phyloP scores from a whole-genome alignment of 768 basidiomycete species.

The Pleurotus salmoneostramineus region DNA sequence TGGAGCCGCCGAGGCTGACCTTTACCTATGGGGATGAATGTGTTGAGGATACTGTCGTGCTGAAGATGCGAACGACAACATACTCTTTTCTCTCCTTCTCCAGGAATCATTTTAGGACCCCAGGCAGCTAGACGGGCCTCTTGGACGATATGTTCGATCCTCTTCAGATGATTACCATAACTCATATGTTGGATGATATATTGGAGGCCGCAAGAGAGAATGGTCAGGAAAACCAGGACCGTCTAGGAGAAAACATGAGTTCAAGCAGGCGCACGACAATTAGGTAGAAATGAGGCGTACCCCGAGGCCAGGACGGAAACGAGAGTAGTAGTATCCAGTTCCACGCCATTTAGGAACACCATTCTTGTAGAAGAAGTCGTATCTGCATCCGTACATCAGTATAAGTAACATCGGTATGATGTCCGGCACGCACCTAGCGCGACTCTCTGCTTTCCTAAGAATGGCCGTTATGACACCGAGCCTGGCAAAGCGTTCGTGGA shows the following conservation, averaged over 20 bases:
- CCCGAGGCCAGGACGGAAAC: conserved; percentile 90
- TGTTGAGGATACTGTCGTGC: neutral
- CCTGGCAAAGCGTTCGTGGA: conserved; percentile 89
- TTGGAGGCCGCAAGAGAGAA: conserved; percentile 80
- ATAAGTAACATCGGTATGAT: conserved; percentile 4
- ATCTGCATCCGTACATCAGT: conserved; percentile 35
- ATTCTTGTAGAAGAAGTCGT: conserved; percentile 95
- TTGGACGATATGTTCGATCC: conserved; percentile 56
- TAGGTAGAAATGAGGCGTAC: conserved; percentile 46
- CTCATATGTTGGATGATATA: conserved; percentile 77
- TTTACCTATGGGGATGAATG: conserved; percentile 48
- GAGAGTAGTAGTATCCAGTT: conserved; percentile 93
- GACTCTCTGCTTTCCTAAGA: conserved; percentile 68
- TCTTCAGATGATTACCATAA: conserved; percentile 65
- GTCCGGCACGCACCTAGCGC: conserved; percentile 56
- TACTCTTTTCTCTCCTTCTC: conserved; percentile 68
- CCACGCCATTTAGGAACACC: conserved; percentile 97
- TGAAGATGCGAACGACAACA: conserved; percentile 5
- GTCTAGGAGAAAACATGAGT: conserved; percentile 35
- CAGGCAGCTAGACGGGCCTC: conserved; percentile 76
- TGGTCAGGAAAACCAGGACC: conserved; percentile 71
- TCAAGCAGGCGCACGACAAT: no score
- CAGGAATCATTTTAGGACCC: conserved; percentile 71
- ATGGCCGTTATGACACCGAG: conserved; percentile 85
- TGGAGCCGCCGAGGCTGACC: conserved; percentile 58